These are phyloP conservation scores for Arabis hirsuta DNA, from an alignment of 345 rosid genomes.

Conservation along the genomic window DNA sequence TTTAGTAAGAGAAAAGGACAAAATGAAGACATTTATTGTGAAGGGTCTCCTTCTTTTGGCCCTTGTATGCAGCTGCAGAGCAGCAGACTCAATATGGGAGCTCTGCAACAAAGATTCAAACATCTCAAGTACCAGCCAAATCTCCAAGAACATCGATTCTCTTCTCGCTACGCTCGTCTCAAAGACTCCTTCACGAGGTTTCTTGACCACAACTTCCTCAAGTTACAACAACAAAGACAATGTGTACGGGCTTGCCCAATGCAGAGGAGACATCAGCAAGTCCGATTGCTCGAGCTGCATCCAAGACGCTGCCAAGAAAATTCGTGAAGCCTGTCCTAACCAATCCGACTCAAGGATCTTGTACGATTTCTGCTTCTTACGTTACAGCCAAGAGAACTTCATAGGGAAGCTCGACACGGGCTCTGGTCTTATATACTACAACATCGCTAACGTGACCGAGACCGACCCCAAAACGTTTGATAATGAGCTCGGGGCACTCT, in stretches of 20 bases:
- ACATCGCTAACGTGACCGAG: slow-evolving; percentile 60
- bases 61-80: slow-evolving; percentile 41
- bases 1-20: neutral
- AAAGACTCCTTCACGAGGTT: slow-evolving; percentile 52
- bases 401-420: slow-evolving; percentile 60
- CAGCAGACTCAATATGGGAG: slow-evolving; percentile 60
- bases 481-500: slow-evolving; percentile 54
- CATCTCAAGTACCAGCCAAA: slow-evolving; percentile 40
- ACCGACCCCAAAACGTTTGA: slow-evolving; percentile 52
- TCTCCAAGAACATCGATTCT: slow-evolving; percentile 51
- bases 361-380: slow-evolving; percentile 71
- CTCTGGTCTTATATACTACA: slow-evolving; percentile 54
- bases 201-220: slow-evolving; percentile 40
- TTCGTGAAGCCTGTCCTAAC: slow-evolving; percentile 57
- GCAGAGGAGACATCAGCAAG: slow-evolving; percentile 71
- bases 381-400: slow-evolving; percentile 53
- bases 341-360: slow-evolving; percentile 69
- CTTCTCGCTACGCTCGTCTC: slow-evolving; percentile 52
- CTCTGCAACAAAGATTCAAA: slow-evolving; percentile 51
- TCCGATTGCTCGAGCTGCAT: slow-evolving; percentile 62
- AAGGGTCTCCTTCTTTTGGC: slow-evolving; percentile 40
- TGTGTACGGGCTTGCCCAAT: slow-evolving; percentile 77
- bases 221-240: slow-evolving; percentile 47
- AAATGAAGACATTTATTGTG: slow-evolving; percentile 32
- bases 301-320: slow-evolving; percentile 62